phyloP scores from a whole-genome alignment of 306 rosid genomes.

The Sesbania bispinosa region DNA sequence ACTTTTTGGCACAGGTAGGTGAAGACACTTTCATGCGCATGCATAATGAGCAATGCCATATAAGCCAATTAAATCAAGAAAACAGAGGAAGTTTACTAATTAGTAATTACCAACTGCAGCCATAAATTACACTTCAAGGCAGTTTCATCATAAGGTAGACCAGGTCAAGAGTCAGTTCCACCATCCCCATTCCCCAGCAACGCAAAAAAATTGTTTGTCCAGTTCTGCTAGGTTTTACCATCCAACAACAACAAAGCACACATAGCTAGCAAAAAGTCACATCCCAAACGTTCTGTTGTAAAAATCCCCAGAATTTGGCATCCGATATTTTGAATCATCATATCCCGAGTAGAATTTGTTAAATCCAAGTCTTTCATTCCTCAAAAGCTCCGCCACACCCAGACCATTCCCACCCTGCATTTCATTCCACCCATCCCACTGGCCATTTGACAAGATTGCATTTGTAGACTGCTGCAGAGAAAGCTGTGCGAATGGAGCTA shows the following conservation, averaged over 20 bases:
- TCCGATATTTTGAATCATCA: constrained; percentile 81
- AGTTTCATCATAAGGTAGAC: constrained; percentile 52
- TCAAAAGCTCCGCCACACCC: constrained; percentile 73
- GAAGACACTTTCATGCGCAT: neutral
- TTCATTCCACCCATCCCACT: constrained; percentile 95
- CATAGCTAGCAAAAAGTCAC: constrained; percentile 39
- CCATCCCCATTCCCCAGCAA: constrained; percentile 39
- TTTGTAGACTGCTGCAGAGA: constrained; percentile 79
- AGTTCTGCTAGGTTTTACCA: constrained; percentile 30
- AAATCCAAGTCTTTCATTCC: constrained; percentile 86
- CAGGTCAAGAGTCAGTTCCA: constrained; percentile 49
- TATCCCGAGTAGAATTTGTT: constrained; percentile 82
- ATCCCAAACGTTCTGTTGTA: constrained; percentile 91
- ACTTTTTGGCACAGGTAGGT: neutral
- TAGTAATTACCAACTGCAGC: constrained; percentile 51
- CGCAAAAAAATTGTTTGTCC: constrained; percentile 35
- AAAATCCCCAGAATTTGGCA: constrained; percentile 84
- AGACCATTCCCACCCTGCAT: constrained; percentile 63
- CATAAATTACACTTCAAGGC: constrained; percentile 37
- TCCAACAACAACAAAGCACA: constrained; percentile 25
- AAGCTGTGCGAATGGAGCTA: constrained; percentile 67
- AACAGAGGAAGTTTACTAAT: neutral
- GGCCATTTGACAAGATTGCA: constrained; percentile 72
- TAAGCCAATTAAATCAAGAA: constrained; percentile 2
- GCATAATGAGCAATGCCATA: constrained; percentile 16